Conservation (phyloP, 805 yeast genomes). For the Clavispora fructus region DNA sequence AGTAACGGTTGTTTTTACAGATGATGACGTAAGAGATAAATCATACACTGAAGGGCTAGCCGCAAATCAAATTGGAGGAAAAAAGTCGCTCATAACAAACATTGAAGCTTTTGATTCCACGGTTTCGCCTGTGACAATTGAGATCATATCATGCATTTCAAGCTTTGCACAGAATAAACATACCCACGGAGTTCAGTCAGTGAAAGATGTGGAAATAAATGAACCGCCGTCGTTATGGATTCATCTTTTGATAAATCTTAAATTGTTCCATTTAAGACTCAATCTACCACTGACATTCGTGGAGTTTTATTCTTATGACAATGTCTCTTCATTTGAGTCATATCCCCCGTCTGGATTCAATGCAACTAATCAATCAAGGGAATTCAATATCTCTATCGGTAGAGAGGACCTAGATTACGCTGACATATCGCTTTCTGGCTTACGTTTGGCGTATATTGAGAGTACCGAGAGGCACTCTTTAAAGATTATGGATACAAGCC, state of each 20-base stretch:
- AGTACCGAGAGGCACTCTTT: no score
- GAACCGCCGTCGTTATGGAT: not conserved
- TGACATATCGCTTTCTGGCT: not conserved
- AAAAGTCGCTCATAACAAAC: not conserved
- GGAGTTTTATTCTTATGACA: conserved; percentile 5
- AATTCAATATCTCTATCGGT: conserved; percentile 1
- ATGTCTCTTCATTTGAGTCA: not conserved
- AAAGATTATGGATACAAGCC: not conserved
- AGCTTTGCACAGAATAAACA: not conserved
- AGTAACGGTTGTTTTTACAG: not conserved
- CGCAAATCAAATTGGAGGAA: not conserved
- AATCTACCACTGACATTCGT: conserved; percentile 2
- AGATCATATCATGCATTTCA: not conserved
- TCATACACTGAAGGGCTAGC: not conserved
- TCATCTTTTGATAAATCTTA: conserved; percentile 2
- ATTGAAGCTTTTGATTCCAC: not conserved
- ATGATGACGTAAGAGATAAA: not conserved
- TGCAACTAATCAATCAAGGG: not conserved
- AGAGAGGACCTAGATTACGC: not conserved
- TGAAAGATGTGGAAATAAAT: not conserved
- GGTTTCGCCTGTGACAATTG: not conserved
- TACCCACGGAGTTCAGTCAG: not conserved
- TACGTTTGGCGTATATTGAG: not conserved
- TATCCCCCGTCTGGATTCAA: not conserved
- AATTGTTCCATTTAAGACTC: conserved; percentile 2